A percentile compares a stretch with the other conserved stretches of the same genome.
These are phyloP conservation scores for Nicotiana tomentosiformis DNA, from an alignment of 257 asterid genomes.

Conservation along the genomic window DNA sequence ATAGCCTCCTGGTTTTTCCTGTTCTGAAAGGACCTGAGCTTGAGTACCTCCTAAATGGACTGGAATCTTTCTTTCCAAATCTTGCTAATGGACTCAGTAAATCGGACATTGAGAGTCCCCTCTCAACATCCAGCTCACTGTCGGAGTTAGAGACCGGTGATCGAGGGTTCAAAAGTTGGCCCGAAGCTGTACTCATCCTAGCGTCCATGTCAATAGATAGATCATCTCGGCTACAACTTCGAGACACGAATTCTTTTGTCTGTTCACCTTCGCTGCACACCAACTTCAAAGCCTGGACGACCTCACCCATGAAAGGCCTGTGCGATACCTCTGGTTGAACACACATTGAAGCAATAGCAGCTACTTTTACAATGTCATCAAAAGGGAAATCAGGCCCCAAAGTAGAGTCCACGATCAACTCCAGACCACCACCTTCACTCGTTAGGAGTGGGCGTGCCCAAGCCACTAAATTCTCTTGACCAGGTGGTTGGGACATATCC, in stretches of 20 bases:
- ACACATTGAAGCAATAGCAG: slow-evolving; percentile 92
- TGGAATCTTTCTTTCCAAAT: too few relatives aligned
- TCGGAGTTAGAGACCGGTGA: too few relatives aligned
- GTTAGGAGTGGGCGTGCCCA: slow-evolving; percentile 88
- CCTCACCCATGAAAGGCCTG: slow-evolving; percentile 97
- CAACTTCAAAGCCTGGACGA: slow-evolving; percentile 82
- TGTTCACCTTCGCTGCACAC: slow-evolving; percentile 65
- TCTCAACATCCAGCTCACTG: too few relatives aligned
- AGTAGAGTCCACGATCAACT: slow-evolving; percentile 53
- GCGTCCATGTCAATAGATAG: slow-evolving; percentile 32
- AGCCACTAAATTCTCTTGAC: slow-evolving; percentile 83
- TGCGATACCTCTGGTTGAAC: slow-evolving; percentile 92
- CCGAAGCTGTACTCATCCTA: slow-evolving; percentile 24
- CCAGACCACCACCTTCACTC: slow-evolving; percentile 51
- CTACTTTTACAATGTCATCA: slow-evolving; percentile 71
- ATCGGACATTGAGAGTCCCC: too few relatives aligned
- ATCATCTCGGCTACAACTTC: slow-evolving; percentile 46
- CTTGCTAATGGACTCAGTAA: too few relatives aligned
- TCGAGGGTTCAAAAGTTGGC: background rate
- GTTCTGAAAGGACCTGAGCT: too few relatives aligned
- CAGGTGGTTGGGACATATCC: slow-evolving; percentile 91
- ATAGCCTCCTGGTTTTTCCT: too few relatives aligned
- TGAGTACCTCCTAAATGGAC: too few relatives aligned
- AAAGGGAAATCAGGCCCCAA: slow-evolving; percentile 48
- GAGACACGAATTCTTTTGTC: slow-evolving; percentile 29